phyloP scores from a whole-genome alignment of 192 early-diverging fungal species.

The Podila epigama region DNA sequence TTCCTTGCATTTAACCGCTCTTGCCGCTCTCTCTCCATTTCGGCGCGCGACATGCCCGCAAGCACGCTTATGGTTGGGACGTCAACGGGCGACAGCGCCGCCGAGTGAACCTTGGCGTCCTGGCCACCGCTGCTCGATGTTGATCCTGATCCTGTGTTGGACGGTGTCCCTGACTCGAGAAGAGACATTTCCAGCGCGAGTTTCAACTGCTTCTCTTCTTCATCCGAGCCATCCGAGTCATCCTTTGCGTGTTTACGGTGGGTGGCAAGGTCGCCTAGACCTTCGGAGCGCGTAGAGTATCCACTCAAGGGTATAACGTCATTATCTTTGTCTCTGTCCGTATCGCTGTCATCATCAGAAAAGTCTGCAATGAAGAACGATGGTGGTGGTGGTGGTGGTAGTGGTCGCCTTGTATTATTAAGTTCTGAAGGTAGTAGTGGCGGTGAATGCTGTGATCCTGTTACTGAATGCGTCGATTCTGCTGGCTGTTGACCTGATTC shows the following conservation, averaged over 20 bases:
- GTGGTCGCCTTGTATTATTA: neutral
- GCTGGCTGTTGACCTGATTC: constrained; percentile 6
- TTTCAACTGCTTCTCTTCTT: constrained; percentile 26
- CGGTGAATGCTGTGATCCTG: neutral
- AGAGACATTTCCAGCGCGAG: constrained; percentile 22
- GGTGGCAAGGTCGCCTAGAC: too few relatives aligned
- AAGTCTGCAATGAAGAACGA: too few relatives aligned
- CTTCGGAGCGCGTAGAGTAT: too few relatives aligned
- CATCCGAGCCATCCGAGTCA: constrained; percentile 2
- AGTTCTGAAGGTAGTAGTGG: neutral
- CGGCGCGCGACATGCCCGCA: constrained; percentile 8
- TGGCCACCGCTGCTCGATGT: neutral
- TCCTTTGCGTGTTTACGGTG: neutral
- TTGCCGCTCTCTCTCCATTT: constrained; percentile 32
- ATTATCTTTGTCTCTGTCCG: too few relatives aligned
- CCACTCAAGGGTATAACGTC: too few relatives aligned
- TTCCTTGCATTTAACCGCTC: constrained; percentile 14
- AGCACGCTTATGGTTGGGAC: neutral
- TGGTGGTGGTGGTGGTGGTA: neutral
- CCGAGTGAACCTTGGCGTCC: too few relatives aligned
- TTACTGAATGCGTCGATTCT: neutral
- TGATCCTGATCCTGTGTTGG: neutral
- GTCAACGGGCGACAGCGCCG: too few relatives aligned
- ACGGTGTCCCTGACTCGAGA: neutral
- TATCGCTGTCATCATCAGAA: too few relatives aligned